These are phyloP conservation scores for Kandelia obovata DNA, from an alignment of 345 rosid species.

Conservation along the genomic window DNA sequence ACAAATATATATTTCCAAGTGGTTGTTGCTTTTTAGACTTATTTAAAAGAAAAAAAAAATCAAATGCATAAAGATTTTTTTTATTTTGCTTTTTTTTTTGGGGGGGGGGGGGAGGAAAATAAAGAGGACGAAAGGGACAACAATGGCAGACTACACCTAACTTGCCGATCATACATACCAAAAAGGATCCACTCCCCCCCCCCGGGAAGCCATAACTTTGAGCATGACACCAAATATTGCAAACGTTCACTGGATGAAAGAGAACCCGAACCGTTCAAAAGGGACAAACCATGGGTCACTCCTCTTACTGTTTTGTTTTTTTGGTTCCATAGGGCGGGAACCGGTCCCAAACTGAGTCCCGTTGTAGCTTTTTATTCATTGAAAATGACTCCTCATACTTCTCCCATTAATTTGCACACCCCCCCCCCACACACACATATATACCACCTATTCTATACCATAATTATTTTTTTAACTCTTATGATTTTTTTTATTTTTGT, in stretches of 20 bases:
- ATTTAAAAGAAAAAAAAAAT: too few relatives aligned
- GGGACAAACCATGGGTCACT: conserved; percentile 7
- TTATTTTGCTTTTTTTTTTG: too few relatives aligned
- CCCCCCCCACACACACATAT: too few relatives aligned
- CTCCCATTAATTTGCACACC: conserved; percentile 26
- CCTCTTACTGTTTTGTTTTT: conserved; percentile 5
- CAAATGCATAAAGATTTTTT: too few relatives aligned
- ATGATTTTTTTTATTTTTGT: not conserved
- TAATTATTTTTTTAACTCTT: not conserved
- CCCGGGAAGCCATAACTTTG: not conserved
- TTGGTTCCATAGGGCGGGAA: conserved; percentile 33
- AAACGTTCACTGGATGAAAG: not conserved
- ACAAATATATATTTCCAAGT: too few relatives aligned
- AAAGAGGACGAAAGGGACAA: too few relatives aligned
- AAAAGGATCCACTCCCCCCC: too few relatives aligned
- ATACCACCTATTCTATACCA: not conserved
- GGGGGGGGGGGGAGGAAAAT: too few relatives aligned
- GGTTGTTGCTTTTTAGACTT: too few relatives aligned
- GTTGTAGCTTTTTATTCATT: conserved; percentile 22
- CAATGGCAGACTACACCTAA: too few relatives aligned
- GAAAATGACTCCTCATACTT: conserved; percentile 35
- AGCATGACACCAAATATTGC: not conserved
- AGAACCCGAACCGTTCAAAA: not conserved
- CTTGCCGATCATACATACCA: too few relatives aligned
- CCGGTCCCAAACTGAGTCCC: conserved; percentile 22